Percentiles rank a stretch among this genome's conserved stretches.
Conservation (phyloP, 495 filamentous ascomycete species). For the Darksidea phi region DNA sequence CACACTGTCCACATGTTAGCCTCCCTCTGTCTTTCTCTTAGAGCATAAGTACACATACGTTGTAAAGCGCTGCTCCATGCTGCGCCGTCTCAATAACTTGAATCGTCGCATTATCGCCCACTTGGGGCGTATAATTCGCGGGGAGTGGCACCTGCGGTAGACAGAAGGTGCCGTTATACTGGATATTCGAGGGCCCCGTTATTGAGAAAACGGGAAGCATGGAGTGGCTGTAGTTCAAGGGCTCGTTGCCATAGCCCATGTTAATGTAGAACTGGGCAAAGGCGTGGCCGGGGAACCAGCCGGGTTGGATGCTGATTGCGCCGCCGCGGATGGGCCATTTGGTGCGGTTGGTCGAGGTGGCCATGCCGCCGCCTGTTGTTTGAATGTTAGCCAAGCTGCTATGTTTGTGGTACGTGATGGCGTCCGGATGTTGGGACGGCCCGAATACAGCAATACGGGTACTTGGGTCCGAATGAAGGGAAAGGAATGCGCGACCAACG, state of each 20-base stretch:
- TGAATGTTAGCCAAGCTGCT: constrained; percentile 7
- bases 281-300: constrained; percentile 91
- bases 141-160: constrained; percentile 89
- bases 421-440: too few species aligned
- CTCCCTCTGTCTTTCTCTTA: neutral
- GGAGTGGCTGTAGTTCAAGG: constrained; percentile 82
- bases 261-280: constrained; percentile 91
- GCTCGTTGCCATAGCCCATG: constrained; percentile 77
- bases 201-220: constrained; percentile 86
- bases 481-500: constrained; percentile 40
- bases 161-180: constrained; percentile 85
- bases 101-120: constrained; percentile 90
- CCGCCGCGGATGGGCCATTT: constrained; percentile 88
- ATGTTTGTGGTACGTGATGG: too few species aligned
- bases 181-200: constrained; percentile 73
- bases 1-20: constrained; percentile 63
- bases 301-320: constrained; percentile 80
- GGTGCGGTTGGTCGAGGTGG: constrained; percentile 76
- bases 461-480: neutral
- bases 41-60: constrained; percentile 58
- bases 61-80: constrained; percentile 87
- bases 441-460: too few species aligned
- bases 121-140: constrained; percentile 63
- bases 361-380: constrained; percentile 78
- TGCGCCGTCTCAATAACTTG: constrained; percentile 87